These are phyloP conservation scores for Thermothelomyces thermophilus DNA, from an alignment of 2,329 filamentous ascomycete genomes.

Conservation along the genomic window DNA sequence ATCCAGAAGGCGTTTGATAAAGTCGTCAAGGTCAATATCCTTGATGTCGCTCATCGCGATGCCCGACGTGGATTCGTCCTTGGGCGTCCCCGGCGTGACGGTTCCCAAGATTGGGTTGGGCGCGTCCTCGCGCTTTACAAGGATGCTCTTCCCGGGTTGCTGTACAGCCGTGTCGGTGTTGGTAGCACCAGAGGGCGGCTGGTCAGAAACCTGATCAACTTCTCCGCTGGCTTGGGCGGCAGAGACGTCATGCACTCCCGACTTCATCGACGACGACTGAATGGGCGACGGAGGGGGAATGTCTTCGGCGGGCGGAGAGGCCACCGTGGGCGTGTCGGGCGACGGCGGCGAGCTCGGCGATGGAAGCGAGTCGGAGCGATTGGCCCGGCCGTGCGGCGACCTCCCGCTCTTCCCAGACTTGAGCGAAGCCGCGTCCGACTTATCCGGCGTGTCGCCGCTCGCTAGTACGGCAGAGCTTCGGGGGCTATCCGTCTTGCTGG, in stretches of 20 bases:
- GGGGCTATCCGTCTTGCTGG: conserved; percentile 69
- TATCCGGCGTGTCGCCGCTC: conserved; percentile 57
- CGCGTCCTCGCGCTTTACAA: conserved; percentile 71
- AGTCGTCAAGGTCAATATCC: conserved; percentile 90
- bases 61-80: conserved; percentile 42
- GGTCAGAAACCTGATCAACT: conserved; percentile 90
- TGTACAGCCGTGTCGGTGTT: conserved; percentile 52
- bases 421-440: conserved; percentile 67
- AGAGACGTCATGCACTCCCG: conserved; percentile 69
- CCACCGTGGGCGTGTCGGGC: conserved; percentile 34
- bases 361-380: conserved; percentile 39
- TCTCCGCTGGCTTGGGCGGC: conserved; percentile 82
- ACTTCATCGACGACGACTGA: conserved; percentile 65
- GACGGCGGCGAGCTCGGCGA: conserved; percentile 37
- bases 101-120: conserved; percentile 56
- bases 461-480: conserved; percentile 64
- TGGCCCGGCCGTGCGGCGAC: conserved; percentile 40
- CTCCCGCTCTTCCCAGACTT: conserved; percentile 60
- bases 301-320: conserved; percentile 44
- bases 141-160: conserved; percentile 79
- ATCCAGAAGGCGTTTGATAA: conserved; percentile 89
- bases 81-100: conserved; percentile 38
- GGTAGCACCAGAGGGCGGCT: conserved; percentile 64
- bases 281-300: conserved; percentile 79
- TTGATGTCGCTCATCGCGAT: conserved; percentile 90